These are phyloP conservation scores for Pinus taeda DNA, from an alignment of 75 land plant genomes.

Conservation along the genomic window DNA sequence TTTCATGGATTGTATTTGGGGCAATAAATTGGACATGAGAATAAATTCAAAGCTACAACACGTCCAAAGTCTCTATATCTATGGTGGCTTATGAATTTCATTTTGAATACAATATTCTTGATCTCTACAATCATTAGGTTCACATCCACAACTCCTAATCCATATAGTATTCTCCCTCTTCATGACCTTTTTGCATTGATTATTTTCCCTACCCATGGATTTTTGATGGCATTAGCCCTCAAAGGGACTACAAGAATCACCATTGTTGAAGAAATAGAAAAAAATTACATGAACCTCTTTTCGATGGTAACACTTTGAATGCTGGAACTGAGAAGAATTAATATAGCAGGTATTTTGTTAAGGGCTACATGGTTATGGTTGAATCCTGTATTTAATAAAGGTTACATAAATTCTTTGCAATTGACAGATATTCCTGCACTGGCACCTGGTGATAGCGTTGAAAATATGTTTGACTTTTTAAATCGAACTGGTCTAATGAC, in stretches of 20 bases:
- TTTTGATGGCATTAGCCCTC: conserved; percentile 49
- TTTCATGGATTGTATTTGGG: conserved; percentile 39
- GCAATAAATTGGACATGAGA: conserved; percentile 16
- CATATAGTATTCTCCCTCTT: too few relatives aligned
- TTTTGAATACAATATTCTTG: too few relatives aligned
- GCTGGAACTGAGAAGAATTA: neutral
- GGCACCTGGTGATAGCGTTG: conserved; percentile 66
- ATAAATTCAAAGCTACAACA: too few relatives aligned
- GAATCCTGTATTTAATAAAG: conserved; percentile 28
- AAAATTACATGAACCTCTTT: too few relatives aligned
- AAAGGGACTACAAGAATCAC: conserved; percentile 55
- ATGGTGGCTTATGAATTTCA: too few relatives aligned
- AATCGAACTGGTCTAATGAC: conserved; percentile 53
- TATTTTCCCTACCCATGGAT: conserved; percentile 32
- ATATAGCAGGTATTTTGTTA: conserved; percentile 49
- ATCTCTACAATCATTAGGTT: too few relatives aligned
- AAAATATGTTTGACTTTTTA: conserved; percentile 48
- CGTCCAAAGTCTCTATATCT: too few relatives aligned
- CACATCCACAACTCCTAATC: too few relatives aligned
- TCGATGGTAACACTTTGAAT: neutral
- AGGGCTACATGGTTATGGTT: conserved; percentile 68
- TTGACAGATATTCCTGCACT: conserved; percentile 9
- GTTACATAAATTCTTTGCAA: too few relatives aligned
- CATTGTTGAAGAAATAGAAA: neutral
- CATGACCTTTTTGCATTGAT: conserved; percentile 10